A percentile compares a stretch with the other conserved stretches of the same genome.
phyloP scores from a whole-genome alignment of 2,329 filamentous ascomycete species.

The Nemania diffusa region DNA sequence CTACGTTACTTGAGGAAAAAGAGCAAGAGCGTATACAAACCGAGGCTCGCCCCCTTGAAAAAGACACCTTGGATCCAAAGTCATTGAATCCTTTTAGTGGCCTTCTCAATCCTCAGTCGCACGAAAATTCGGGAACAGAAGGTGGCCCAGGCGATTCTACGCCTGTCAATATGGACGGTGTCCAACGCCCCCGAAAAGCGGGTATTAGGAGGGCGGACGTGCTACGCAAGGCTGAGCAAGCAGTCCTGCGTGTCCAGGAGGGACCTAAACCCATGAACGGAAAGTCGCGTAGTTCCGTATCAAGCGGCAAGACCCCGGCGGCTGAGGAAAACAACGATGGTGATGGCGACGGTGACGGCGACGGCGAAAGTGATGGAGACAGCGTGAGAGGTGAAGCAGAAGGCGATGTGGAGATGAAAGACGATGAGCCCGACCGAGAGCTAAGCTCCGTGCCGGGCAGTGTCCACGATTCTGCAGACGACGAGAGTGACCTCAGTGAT shows the following conservation, averaged over 20 bases:
- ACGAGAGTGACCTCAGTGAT: slow-evolving; percentile 76
- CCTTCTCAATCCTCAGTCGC: slow-evolving; percentile 57
- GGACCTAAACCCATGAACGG: slow-evolving; percentile 55
- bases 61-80: slow-evolving; percentile 51
- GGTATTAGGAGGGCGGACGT: slow-evolving; percentile 67
- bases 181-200: slow-evolving; percentile 54
- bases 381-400: slow-evolving; percentile 49
- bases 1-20: slow-evolving; percentile 59
- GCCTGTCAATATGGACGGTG: slow-evolving; percentile 52
- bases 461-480: slow-evolving; percentile 72
- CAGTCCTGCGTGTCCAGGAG: slow-evolving; percentile 62
- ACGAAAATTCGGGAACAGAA: slow-evolving; percentile 52
- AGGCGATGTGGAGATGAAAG: slow-evolving; percentile 57
- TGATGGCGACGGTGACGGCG: slow-evolving; percentile 28
- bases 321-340: slow-evolving; percentile 46
- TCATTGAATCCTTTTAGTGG: slow-evolving; percentile 53
- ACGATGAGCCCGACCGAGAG: slow-evolving; percentile 52
- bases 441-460: slow-evolving; percentile 67
- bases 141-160: slow-evolving; percentile 48
- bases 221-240: slow-evolving; percentile 70
- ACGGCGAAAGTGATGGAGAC: slow-evolving; percentile 48
- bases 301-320: slow-evolving; percentile 60
- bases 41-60: slow-evolving; percentile 47
- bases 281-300: slow-evolving; percentile 64
- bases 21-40: slow-evolving; percentile 52